Evolutionary conservation across 495 filamentous ascomycete species (phyloP), one percentile per base, ranked within the genome.

Genomic region (Penicillium maclennaniae): DNA sequence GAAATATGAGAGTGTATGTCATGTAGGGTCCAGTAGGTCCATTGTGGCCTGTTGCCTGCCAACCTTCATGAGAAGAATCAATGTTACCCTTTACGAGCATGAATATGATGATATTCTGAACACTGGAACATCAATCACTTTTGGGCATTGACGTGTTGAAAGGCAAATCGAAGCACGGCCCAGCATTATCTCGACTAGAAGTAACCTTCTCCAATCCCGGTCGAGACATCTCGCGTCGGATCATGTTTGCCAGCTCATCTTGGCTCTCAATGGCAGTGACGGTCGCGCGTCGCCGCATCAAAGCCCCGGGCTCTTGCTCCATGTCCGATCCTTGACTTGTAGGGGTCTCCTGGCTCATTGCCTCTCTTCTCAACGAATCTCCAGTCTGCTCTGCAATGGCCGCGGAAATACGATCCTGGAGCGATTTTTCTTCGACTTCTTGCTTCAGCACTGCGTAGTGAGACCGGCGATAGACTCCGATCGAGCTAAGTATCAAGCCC

Each of bases 381-480:
- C 8, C 31, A 10, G 8, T 12, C 31, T 14, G 31, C 31, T 34
- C 9, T 34, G 31, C 10, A 34, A 34, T 34, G 2, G 31, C 31
- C 31, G 31, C 31, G 1, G 10, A 10, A 34, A 34, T 34, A 34
- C 31, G 31, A 14, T 34, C 31, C 31, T 34, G 31, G 9, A 34
- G 8, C 8, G 31, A 9, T 14, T 34, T 14, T 34, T 34, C 31
- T 12, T 34, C 31, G 10, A 12, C 8, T 34, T 34, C 31, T 4
- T 34, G 31, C 31, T 34, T 34, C 9, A 34, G 31, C 9, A 34
- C 31, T 10, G 72, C 74, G 46, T 65, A 69, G 44, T 70, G 68
- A 0, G 65, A 68, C 17, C 74, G 60, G 16, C 72, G 49, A 51
- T 76, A 76, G 6, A 77, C 69, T 3, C 76, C 76, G 5, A 77